These are phyloP conservation scores for Candida ortonii DNA, from an alignment of 805 yeast species.

Conservation along the genomic window DNA sequence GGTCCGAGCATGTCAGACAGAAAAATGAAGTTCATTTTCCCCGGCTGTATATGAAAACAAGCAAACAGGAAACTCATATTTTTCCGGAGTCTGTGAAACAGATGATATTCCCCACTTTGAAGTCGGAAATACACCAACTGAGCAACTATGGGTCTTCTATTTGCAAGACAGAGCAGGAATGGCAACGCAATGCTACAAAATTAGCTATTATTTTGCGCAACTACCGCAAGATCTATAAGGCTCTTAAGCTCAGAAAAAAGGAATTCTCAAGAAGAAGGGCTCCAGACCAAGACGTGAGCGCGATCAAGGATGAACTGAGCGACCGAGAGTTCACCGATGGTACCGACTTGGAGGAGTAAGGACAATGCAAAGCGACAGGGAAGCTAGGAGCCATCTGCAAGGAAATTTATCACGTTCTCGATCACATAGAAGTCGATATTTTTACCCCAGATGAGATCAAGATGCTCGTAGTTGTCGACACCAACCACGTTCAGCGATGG, in stretches of 20 bases:
- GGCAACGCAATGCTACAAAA: constrained; percentile 10
- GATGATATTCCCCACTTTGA: constrained; percentile 5
- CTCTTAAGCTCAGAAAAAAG: constrained; percentile 12
- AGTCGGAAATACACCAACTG: constrained; percentile 2
- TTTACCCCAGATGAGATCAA: constrained; percentile 92
- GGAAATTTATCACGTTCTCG: constrained; percentile 36
- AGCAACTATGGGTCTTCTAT: constrained; percentile 4
- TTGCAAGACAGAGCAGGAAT: constrained; percentile 8
- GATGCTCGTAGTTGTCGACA: constrained; percentile 74
- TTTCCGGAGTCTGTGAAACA: constrained; percentile 5
- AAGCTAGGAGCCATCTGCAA: constrained; percentile 10
- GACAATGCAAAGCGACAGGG: neutral
- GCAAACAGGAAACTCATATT: neutral
- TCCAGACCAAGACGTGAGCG: neutral
- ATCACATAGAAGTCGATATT: constrained; percentile 52
- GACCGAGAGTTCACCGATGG: constrained; percentile 5
- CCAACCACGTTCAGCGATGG: constrained; percentile 38
- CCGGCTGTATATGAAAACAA: constrained; percentile 2
- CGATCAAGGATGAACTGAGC: constrained; percentile 1
- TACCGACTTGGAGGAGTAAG: constrained; percentile 2
- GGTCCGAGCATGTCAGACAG: too few relatives aligned
- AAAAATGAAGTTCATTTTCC: too few relatives aligned
- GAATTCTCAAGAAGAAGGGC: constrained; percentile 5
- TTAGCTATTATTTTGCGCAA: constrained; percentile 14
- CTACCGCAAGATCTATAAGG: constrained; percentile 13